Evolutionary conservation across 179 eudicot genomes (phyloP).

Genomic region (Beta lomatogona): DNA sequence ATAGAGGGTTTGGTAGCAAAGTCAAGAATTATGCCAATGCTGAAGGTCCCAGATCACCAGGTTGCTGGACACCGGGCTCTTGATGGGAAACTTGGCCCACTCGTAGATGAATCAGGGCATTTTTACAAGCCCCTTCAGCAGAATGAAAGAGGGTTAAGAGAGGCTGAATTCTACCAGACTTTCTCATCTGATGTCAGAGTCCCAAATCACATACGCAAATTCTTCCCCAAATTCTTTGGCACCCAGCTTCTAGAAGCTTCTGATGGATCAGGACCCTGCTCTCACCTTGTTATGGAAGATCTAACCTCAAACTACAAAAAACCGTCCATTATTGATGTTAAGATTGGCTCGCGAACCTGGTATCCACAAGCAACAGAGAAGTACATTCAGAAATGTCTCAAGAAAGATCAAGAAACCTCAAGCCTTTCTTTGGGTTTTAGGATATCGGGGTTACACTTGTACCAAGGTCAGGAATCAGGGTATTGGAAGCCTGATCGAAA

Average conservation of each 20-base stretch:
- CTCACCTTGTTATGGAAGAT: constrained; percentile 77
- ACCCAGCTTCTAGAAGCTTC: constrained; percentile 70
- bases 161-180: constrained; percentile 65
- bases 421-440: constrained; percentile 67
- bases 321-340: constrained; percentile 70
- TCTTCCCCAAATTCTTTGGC: constrained; percentile 75
- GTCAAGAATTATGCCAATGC: constrained; percentile 31
- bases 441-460: constrained; percentile 63
- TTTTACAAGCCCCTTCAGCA: constrained; percentile 96
- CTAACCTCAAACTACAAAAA: constrained; percentile 36
- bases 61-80: constrained; percentile 89
- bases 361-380: constrained; percentile 59
- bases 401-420: constrained; percentile 59
- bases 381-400: constrained; percentile 60
- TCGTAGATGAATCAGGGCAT: constrained; percentile 66
- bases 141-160: constrained; percentile 62
- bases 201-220: constrained; percentile 53
- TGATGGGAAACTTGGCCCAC: constrained; percentile 75
- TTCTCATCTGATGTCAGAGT: constrained; percentile 56
- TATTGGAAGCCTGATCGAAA: constrained; percentile 62
- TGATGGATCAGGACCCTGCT: constrained; percentile 68
- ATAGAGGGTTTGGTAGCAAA: background rate
- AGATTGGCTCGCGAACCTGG: constrained; percentile 92
- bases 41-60: constrained; percentile 80
- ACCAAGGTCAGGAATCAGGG: constrained; percentile 42